Base-by-base conservation (phyloP, 73 alveolate species). In the Diophrys sp. region DNA sequence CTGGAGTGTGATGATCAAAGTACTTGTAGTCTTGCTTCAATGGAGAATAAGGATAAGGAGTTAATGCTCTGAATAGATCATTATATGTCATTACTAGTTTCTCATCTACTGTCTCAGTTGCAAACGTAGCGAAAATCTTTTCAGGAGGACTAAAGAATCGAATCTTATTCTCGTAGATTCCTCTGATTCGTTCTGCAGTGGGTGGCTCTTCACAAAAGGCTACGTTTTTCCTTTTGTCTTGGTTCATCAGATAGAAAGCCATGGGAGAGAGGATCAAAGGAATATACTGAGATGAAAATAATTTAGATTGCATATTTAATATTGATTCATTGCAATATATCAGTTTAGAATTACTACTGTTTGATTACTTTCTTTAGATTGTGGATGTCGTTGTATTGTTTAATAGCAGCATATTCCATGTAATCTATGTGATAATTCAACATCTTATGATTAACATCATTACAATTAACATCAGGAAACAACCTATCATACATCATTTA, bases 161-260 rank as follows among this genome's bases (percentile, higher is more conserved):
- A 31, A 90, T 90, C 77, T 87, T 87, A 75, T 90, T 90, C 83
- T 90, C 97, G 79, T 90, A 90, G 29, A 29, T 77, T 23, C 97
- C 97, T 32, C 97, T 84, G 32, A 88, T 83, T 33, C 83, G 44
- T 54, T 90, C 96, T 26, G 84, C 31, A 29, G 83, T 84, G 23
- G 95, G 82, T 0, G 95, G 87, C 28, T 68, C 84, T 25, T 77
- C 87, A 27, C 92, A 84, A 14, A 23, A 44, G 0, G 90, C 83
- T 5, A 31, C n/a, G n/a, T 44, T 18, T 44, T 44, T 5, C 62
- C 18, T 5, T 18, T 18, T 44, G 5, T 44, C 18, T 44, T n/a
- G n/a, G n/a, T n/a, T n/a, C n/a, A n/a, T n/a, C n/a, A n/a, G n/a
- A n/a, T n/a, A 44, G 62, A 44, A 44, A 18, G n/a, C n/a, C 62